Base-by-base conservation (phyloP, 768 basidiomycete genomes). In the Pulveroboletus sp. region DNA sequence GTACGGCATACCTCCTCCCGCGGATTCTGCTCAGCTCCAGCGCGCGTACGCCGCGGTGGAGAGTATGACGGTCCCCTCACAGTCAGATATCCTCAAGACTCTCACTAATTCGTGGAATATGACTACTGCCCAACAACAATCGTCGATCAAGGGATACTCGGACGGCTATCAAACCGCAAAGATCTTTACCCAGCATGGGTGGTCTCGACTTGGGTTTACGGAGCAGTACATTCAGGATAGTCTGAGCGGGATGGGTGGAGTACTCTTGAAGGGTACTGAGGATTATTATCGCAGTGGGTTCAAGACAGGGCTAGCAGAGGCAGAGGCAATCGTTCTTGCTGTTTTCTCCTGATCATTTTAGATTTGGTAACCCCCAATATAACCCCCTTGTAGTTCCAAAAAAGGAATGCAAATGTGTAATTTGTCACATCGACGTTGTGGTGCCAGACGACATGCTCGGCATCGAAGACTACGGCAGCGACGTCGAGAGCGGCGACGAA, bases 391-490 rank as follows among this genome's bases (percentile, higher is more conserved):
- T 29, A 1, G 33, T 9, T 4, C 33, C 17, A 5, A 35, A 41
- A 38, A 32, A 13, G 51, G 16, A 40, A 35, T 5, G 27, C 12
- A 29, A 8, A 19, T 11, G 9, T 37, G 10, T 10, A 25, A 33
- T 34, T 33, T 41, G 25, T 23, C 31, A 23, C 40, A 2, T 8
- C 12, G 6, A 4, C 20, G 13, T 40, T 31, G 11, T 43, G 27
- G 29, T 17, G 12, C 19, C 27, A 2, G 14, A 53, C 47, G 60
- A 52, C 56, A 90, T 89, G 85, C 78, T 90, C 53, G 85, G 85
- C 27, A 74, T 90, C 50, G 87, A 85, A 59, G 80, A 75, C 72
- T 90, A 90, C 58, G 86, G 85, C 53, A 90, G 87, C 68, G 85
- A 76, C 69, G 77, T 67, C 58, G 82, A 86, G 55, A 77, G 72